Evolutionary conservation across 768 basidiomycete genomes (phyloP).

Genomic region (Russula abietina): DNA sequence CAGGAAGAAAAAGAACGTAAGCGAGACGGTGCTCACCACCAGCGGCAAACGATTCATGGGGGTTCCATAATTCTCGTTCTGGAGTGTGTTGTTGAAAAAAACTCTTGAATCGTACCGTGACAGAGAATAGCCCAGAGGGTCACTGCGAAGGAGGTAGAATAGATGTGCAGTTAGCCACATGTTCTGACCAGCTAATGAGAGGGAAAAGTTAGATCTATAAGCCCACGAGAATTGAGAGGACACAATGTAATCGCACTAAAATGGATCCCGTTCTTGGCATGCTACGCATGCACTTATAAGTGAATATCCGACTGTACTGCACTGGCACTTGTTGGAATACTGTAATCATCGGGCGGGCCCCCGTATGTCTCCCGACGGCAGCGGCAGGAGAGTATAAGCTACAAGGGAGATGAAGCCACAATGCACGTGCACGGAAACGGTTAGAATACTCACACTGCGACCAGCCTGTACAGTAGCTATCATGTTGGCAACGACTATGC

Average conservation of each 20-base stretch:
- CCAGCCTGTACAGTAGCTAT: conserved; percentile 4
- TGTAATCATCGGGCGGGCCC: not conserved
- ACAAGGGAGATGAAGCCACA: not conserved
- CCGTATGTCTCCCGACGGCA: not conserved
- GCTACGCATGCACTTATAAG: conserved; percentile 12
- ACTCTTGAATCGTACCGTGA: not conserved
- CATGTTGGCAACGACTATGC: conserved; percentile 1
- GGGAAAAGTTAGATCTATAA: not conserved
- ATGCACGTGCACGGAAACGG: not conserved
- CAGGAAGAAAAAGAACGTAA: too few species aligned
- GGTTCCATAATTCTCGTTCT: not conserved
- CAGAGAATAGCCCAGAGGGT: not conserved
- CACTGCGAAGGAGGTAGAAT: not conserved
- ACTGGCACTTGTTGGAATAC: conserved; percentile 5
- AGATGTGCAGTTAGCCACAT: not conserved
- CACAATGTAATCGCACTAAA: not conserved
- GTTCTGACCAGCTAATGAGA: not conserved
- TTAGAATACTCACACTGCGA: not conserved
- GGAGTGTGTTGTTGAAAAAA: too few species aligned
- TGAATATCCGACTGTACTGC: conserved; percentile 7
- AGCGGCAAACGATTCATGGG: not conserved
- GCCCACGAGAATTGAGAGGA: not conserved
- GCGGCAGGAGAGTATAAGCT: conserved; percentile 1
- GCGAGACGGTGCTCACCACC: not conserved
- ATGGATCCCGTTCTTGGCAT: not conserved